These are phyloP conservation scores for Penicillium lividum DNA, from an alignment of 495 filamentous ascomycete genomes.

Conservation along the genomic window DNA sequence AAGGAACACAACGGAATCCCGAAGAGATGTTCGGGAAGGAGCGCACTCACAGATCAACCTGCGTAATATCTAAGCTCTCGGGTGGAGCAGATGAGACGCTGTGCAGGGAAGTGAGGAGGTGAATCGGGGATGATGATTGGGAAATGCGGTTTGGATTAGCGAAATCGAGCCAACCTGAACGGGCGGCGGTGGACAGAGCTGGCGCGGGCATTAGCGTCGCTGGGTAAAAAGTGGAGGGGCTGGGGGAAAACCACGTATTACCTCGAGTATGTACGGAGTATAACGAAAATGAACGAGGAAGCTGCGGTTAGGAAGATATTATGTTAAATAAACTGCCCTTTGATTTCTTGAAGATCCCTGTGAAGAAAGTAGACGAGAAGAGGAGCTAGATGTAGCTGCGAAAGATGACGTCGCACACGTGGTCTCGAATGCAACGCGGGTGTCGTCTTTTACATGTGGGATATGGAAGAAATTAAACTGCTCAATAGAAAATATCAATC, in stretches of 20 bases:
- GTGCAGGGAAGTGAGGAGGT: conserved; percentile 14
- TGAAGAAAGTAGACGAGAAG: background rate
- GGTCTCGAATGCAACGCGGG: conserved; percentile 4
- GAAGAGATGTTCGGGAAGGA: conserved; percentile 9
- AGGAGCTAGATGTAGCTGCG: conserved; percentile 5
- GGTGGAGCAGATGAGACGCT: conserved; percentile 7
- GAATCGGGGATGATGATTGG: conserved; percentile 9
- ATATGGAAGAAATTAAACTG: background rate
- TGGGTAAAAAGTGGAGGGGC: conserved; percentile 12
- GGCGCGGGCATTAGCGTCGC: conserved; percentile 21
- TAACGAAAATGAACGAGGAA: background rate
- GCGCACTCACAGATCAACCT: conserved; percentile 25
- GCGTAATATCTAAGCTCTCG: conserved; percentile 10
- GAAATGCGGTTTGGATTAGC: conserved; percentile 18
- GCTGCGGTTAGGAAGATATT: background rate
- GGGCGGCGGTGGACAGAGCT: conserved; percentile 27
- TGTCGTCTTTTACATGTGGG: background rate
- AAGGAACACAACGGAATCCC: conserved; percentile 26
- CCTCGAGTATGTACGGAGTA: background rate
- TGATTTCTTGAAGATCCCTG: background rate
- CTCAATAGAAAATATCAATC: background rate
- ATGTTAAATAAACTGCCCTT: background rate
- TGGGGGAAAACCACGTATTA: conserved; percentile 2
- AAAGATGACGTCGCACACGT: conserved; percentile 36
- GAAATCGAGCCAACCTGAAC: conserved; percentile 25